These are phyloP conservation scores for Monosporascus sp. DNA, from an alignment of 2,329 filamentous ascomycete species.

Conservation along the genomic window DNA sequence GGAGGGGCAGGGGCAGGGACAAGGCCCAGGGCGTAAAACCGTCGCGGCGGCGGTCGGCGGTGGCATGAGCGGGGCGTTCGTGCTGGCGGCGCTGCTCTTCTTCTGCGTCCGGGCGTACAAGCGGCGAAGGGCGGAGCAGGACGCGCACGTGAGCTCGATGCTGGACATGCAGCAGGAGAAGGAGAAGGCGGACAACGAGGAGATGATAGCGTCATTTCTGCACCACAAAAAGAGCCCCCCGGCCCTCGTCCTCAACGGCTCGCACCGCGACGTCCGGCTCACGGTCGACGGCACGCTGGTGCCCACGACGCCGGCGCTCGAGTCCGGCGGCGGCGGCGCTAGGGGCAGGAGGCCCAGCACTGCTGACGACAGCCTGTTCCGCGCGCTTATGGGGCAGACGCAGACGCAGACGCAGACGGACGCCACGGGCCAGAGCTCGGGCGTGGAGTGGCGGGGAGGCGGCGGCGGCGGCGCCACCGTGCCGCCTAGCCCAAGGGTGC, in stretches of 20 bases:
- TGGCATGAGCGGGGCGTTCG: slow-evolving; percentile 17
- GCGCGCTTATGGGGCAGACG: slow-evolving; percentile 2
- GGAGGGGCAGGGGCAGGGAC: slow-evolving; percentile 1
- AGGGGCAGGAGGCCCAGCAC: background rate
- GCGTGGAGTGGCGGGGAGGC: slow-evolving; percentile 13
- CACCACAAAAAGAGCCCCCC: background rate
- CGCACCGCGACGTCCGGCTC: slow-evolving; percentile 6
- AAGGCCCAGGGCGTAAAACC: slow-evolving; percentile 6
- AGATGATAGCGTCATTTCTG: background rate
- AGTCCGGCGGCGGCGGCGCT: slow-evolving; percentile 12
- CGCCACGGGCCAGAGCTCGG: slow-evolving; percentile 13
- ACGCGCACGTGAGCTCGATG: slow-evolving; percentile 7
- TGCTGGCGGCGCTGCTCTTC: slow-evolving; percentile 14
- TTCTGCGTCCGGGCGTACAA: slow-evolving; percentile 17
- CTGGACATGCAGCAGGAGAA: slow-evolving; percentile 3
- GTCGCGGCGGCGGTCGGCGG: slow-evolving; percentile 18
- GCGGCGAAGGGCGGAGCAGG: slow-evolving; percentile 15
- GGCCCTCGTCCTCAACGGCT: background rate
- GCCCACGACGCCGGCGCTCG: slow-evolving; percentile 20
- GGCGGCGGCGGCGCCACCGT: background rate
- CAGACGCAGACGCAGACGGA: background rate
- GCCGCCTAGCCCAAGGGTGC: background rate
- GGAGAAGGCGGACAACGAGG: background rate
- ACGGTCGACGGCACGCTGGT: slow-evolving; percentile 7
- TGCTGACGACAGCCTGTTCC: slow-evolving; percentile 10